A percentile compares a stretch with the other conserved stretches of the same genome.
Conservation (phyloP, 2,329 filamentous ascomycete species). For the Fusarium falciforme region DNA sequence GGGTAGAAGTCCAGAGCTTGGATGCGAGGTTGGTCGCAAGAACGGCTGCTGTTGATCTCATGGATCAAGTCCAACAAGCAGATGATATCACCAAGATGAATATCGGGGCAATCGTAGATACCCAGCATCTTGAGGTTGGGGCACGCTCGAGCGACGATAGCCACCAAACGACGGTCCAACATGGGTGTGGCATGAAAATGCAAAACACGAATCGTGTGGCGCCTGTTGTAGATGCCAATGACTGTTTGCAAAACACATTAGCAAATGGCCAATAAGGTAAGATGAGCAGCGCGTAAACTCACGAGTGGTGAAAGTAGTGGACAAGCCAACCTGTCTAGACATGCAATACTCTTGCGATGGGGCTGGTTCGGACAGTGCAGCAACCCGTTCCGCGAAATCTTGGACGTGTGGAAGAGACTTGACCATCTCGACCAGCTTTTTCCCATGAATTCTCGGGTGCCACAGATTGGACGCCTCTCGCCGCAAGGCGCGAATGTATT, state of each 20-base stretch:
- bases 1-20: slow-evolving; percentile 50
- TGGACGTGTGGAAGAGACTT: slow-evolving; percentile 16
- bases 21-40: slow-evolving; percentile 26
- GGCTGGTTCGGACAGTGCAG: not conserved
- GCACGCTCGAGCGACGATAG: slow-evolving; percentile 49
- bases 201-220: slow-evolving; percentile 37
- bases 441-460: not conserved
- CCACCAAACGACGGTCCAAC: slow-evolving; percentile 49
- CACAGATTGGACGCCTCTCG: too few relatives aligned
- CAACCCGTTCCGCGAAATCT: not conserved
- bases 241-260: slow-evolving; percentile 43
- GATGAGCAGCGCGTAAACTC: slow-evolving; percentile 18
- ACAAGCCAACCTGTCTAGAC: slow-evolving; percentile 22
- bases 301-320: slow-evolving; percentile 31
- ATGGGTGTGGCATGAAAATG: slow-evolving; percentile 47
- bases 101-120: slow-evolving; percentile 51
- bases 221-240: slow-evolving; percentile 28
- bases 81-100: slow-evolving; percentile 52
- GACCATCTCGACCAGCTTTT: slow-evolving; percentile 7
- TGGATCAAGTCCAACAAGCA: slow-evolving; percentile 50
- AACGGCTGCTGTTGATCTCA: slow-evolving; percentile 48
- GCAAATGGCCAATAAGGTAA: not conserved
- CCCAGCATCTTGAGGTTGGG: slow-evolving; percentile 49
- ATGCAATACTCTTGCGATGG: slow-evolving; percentile 5
- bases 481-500: not conserved